Base-by-base conservation (phyloP, 2,329 filamentous ascomycete species). In the Calonectria honghensis region DNA sequence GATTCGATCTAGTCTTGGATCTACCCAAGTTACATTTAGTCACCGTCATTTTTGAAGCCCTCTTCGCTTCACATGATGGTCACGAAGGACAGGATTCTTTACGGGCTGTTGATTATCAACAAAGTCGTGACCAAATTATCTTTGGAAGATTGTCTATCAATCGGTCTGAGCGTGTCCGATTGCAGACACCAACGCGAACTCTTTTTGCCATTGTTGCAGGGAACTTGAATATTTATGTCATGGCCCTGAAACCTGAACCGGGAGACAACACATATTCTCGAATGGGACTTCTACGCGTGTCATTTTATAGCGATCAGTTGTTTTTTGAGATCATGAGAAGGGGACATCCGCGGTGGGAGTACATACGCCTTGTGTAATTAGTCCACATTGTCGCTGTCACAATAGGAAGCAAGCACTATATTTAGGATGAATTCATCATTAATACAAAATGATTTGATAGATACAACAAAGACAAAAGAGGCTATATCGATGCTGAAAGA, bases 401-500 rank as follows among this genome's bases (percentile, higher is more conserved):
- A 48, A 48, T 48, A 7, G 39, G 18, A 20, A n/a, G 41, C 3
- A 39, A 39, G 20, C 41, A 20, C 20, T 2, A 13, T 48, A 9
- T 63, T 29, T 41, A 41, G 14, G 57, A 41, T 39, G 24, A 24
- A 63, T 41, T 63, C 57, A 63, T 41, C 35, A 63, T 63, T 63
- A 63, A 18, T 63, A 63, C 18, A 4, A 20, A 63, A 41, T 29
- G 37, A 27, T 29, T 29, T 27, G 20, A 1, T 45, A 63, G 57
- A 41, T 63, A 63, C 57, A 63, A 63, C 31, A 63, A 63, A 63
- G 20, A 63, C 57, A 63, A 18, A 41, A 29, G 31, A 29, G 24
- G 57, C 35, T 63, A 39, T 41, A 63, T 39, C 57, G 24, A 63
- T 41, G 57, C 57, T 39, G 57, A 63, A 63, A 32, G 39, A 63